Conservation (phyloP, 2,329 filamentous ascomycete species). For the Aspergillus piperis region DNA sequence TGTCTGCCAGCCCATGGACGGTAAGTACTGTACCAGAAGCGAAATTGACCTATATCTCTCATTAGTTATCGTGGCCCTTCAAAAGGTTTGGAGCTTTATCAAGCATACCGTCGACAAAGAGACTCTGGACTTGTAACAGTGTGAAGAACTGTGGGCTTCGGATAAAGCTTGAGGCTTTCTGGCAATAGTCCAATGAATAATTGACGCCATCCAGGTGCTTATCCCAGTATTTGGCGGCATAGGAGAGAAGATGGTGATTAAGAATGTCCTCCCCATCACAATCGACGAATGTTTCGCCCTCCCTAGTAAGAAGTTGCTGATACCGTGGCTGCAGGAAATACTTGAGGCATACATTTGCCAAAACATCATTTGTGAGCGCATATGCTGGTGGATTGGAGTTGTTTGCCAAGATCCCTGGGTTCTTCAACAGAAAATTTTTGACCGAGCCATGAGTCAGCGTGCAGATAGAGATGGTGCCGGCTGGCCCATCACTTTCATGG, state of each 20-base stretch:
- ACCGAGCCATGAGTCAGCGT: slow-evolving; percentile 1
- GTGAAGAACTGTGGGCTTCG: slow-evolving; percentile 1
- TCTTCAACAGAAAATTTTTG: slow-evolving; percentile 7
- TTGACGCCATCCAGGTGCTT: slow-evolving; percentile 1
- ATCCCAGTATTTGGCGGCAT: slow-evolving; percentile 12
- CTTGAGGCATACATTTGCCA: slow-evolving; percentile 4
- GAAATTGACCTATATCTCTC: not conserved
- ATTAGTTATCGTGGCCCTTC: not conserved
- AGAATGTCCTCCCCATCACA: not conserved
- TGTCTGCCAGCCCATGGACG: not conserved
- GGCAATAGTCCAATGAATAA: not conserved
- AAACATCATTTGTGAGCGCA: not conserved
- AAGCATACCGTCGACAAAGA: not conserved
- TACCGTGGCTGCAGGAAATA: slow-evolving; percentile 9
- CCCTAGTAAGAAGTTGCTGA: not conserved
- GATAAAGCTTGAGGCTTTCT: not conserved
- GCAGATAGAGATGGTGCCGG: not conserved
- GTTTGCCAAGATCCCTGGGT: slow-evolving; percentile 1
- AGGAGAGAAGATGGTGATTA: slow-evolving; percentile 2
- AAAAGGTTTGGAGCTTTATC: too few relatives aligned
- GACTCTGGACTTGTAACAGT: slow-evolving; percentile 6
- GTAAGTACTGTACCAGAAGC: not conserved
- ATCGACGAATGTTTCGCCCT: not conserved
- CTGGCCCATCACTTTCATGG: not conserved
- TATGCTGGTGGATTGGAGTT: not conserved